Evolutionary conservation across 768 basidiomycete species (phyloP).

Genomic region (Amanita muscaria): DNA sequence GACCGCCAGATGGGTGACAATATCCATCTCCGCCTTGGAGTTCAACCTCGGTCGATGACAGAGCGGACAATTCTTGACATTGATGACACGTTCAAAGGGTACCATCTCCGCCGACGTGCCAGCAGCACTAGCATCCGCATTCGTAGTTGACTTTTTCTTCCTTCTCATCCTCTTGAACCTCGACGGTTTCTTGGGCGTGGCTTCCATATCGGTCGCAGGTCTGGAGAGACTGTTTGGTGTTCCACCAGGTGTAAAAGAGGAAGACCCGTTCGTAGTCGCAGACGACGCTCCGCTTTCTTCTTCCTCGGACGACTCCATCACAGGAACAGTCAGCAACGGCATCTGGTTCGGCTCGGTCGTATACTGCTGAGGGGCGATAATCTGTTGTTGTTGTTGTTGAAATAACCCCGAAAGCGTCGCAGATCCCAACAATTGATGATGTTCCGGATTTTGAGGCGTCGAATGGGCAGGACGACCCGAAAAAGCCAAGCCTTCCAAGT

Average conservation of each 20-base stretch:
- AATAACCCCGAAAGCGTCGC: constrained; percentile 32
- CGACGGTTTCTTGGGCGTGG: constrained; percentile 13
- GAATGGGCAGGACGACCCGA: constrained; percentile 33
- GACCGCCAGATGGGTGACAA: constrained; percentile 93
- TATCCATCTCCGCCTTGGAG: constrained; percentile 86
- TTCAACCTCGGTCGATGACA: constrained; percentile 85
- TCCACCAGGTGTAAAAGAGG: not conserved
- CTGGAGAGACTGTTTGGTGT: not conserved
- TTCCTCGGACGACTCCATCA: constrained; percentile 3
- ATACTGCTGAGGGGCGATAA: constrained; percentile 15
- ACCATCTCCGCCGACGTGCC: constrained; percentile 15
- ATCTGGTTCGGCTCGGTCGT: constrained; percentile 40
- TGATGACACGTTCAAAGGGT: constrained; percentile 79
- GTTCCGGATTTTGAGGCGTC: too few species aligned
- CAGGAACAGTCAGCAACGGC: constrained; percentile 21
- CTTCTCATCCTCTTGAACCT: constrained; percentile 17
- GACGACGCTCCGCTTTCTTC: constrained; percentile 5
- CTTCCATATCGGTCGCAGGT: not conserved
- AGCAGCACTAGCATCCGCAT: constrained; percentile 2
- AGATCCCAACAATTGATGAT: constrained; percentile 14
- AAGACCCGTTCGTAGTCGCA: not conserved
- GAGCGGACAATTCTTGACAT: constrained; percentile 88
- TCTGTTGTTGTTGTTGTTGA: not conserved
- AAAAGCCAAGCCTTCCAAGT: constrained; percentile 54
- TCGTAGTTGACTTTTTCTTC: constrained; percentile 4